phyloP scores from a whole-genome alignment of 2,329 filamentous ascomycete genomes.

The Diatrype stigma region DNA sequence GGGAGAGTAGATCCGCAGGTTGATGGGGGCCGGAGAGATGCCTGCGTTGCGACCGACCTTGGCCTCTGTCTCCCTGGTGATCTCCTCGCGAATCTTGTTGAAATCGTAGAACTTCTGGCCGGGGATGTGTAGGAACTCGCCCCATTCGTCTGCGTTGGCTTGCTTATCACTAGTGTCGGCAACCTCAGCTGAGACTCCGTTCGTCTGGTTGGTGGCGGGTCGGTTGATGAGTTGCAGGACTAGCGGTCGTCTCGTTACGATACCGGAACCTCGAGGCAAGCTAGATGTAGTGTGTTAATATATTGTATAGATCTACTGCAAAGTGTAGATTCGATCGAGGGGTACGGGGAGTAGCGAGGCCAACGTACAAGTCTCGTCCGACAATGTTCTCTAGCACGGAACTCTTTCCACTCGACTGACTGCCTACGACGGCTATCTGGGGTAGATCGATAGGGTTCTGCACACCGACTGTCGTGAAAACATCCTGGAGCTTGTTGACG shows the following conservation, averaged over 20 bases:
- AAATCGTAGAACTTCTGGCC: constrained; percentile 98
- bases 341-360: constrained; percentile 3
- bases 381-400: constrained; percentile 99
- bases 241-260: constrained; percentile 92
- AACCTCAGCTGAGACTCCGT: constrained; percentile 68
- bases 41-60: constrained; percentile 96
- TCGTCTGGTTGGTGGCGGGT: constrained; percentile 57
- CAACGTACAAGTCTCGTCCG: constrained; percentile 90
- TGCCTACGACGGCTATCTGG: constrained; percentile 96
- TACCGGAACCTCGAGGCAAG: constrained; percentile 93
- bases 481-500: constrained; percentile 99
- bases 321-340: background rate
- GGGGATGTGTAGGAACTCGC: constrained; percentile 96
- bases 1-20: constrained; percentile 95
- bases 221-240: constrained; percentile 98
- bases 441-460: constrained; percentile 99
- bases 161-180: constrained; percentile 71
- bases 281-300: constrained; percentile 41
- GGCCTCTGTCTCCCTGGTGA: constrained; percentile 90
- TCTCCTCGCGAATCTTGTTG: constrained; percentile 97
- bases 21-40: constrained; percentile 95
- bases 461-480: constrained; percentile 96
- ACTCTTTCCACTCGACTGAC: constrained; percentile 98
- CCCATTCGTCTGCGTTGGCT: constrained; percentile 93
- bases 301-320: background rate